These are phyloP conservation scores for Phallus indusiatus DNA, from an alignment of 768 basidiomycete species.

Conservation along the genomic window DNA sequence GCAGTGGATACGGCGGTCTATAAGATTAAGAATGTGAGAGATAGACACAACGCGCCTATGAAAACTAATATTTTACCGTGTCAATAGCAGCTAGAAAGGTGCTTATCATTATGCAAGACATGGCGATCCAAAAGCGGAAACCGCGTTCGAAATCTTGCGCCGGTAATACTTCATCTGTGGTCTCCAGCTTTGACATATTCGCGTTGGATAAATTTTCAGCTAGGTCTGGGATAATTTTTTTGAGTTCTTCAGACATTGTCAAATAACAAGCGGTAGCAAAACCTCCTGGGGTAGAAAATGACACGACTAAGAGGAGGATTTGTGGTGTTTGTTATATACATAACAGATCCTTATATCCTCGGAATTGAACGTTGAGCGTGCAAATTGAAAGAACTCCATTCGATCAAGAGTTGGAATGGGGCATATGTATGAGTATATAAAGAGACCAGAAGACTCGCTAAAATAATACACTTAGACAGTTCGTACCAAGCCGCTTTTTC, in stretches of 20 bases:
- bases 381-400: no score
- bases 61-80: constrained; percentile 7
- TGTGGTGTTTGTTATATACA: no score
- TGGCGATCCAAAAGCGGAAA: constrained; percentile 4
- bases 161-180: background rate
- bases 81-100: constrained; percentile 15
- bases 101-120: constrained; percentile 9
- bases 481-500: no score
- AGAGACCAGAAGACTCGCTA: no score
- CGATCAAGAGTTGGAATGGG: no score
- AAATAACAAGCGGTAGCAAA: no score
- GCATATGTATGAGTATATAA: no score
- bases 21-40: background rate
- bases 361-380: no score
- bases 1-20: constrained; percentile 31
- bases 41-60: background rate
- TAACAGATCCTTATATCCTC: no score
- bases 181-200: background rate
- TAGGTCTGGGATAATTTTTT: background rate
- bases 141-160: background rate
- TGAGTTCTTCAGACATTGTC: background rate
- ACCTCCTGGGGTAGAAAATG: no score
- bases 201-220: background rate
- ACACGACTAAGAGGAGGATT: no score
- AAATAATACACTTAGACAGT: no score